Evolutionary conservation across 768 basidiomycete genomes (phyloP), one percentile per base, ranked within the genome.

Genomic region (Clavaria fumosa): DNA sequence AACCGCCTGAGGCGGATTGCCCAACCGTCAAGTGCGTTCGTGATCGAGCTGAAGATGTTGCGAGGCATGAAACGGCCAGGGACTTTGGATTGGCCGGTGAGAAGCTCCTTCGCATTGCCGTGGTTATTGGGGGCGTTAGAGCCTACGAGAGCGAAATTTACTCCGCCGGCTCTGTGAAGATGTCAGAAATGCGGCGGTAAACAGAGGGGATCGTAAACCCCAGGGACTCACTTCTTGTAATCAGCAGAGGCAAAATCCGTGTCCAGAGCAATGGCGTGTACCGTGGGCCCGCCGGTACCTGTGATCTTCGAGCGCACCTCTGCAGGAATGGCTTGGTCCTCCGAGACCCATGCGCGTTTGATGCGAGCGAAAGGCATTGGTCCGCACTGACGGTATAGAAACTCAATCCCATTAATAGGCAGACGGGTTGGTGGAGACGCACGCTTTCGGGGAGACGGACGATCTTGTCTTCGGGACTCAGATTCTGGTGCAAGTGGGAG

Each of bases 381-480:
- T 12, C 43, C 32, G 23, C 43, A 44, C 43, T 44, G 27, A n/a
- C n/a, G n/a, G n/a, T 7, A 37, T 18, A 15, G 5, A 23, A 7
- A 33, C 14, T 11, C 20, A 35, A 26, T 3, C 11, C 35, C 15
- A 23, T 3, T 27, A 40, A 7, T 19, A 12, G n/a, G 18, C 3
- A 32, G 14, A 14, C 17, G 6, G 4, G 34, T 24, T 31, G 17
- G 6, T 35, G n/a, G 17, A 33, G 11, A 57, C 63, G 31, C 40
- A 72, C 72, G 36, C 54, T 55, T 45, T 72, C 61, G 4, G 72
- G 71, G 5, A 75, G 47, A 14, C 70, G 60, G 20, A 72, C 69
- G 15, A 75, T 51, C 43, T 67, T 72, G 40, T 62, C 64, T n/a
- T 56, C 63, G 0, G 67, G 58, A 15, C 62, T 61, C 23, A 47